phyloP scores from a whole-genome alignment of 2,329 filamentous ascomycete genomes.

The Fusarium falciforme region DNA sequence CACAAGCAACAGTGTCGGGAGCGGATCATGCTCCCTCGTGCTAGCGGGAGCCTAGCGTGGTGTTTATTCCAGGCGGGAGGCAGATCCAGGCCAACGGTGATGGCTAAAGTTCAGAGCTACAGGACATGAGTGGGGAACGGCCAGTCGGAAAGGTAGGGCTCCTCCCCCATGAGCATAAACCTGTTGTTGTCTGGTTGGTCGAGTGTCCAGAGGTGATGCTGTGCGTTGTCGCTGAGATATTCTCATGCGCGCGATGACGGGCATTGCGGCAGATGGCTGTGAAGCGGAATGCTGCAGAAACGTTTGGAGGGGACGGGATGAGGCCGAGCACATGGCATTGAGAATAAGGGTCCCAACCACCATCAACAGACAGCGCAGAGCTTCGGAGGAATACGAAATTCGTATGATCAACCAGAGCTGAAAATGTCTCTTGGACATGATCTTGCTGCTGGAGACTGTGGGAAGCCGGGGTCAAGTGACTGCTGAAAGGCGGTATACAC shows the following conservation, averaged over 20 bases:
- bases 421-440: background rate
- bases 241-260: background rate
- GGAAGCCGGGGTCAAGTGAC: background rate
- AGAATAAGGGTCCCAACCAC: slow-evolving; percentile 5
- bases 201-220: background rate
- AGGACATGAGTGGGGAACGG: background rate
- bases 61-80: background rate
- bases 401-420: background rate
- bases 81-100: slow-evolving; percentile 1
- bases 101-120: slow-evolving; percentile 18
- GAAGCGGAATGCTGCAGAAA: background rate
- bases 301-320: slow-evolving; percentile 6
- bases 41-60: background rate
- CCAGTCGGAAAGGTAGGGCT: slow-evolving; percentile 4
- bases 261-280: background rate
- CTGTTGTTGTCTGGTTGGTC: background rate
- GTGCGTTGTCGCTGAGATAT: background rate
- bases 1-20: background rate
- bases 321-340: slow-evolving; percentile 3
- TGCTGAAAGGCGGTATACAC: background rate
- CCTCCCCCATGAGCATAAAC: background rate
- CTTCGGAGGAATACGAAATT: background rate
- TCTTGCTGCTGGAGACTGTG: background rate
- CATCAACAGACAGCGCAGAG: background rate
- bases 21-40: background rate